These are phyloP conservation scores for Penicillium occitanis DNA, from an alignment of 2,329 filamentous ascomycete genomes.

Conservation along the genomic window DNA sequence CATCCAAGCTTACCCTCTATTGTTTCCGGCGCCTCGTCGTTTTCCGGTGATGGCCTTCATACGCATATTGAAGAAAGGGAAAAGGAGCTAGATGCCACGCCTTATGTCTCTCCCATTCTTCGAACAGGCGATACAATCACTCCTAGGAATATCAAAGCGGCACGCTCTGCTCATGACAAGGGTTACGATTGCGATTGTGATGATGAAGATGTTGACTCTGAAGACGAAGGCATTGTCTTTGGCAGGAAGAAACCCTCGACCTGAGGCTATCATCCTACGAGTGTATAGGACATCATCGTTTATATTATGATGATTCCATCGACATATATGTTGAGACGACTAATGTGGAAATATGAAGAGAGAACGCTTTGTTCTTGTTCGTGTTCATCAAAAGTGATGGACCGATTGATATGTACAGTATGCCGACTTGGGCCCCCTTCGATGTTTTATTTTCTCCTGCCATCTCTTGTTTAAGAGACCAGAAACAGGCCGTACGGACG, in stretches of 20 bases:
- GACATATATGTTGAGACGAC: conserved; percentile 4
- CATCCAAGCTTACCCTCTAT: conserved; percentile 50
- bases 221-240: conserved; percentile 45
- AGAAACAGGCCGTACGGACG: not conserved
- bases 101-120: conserved; percentile 39
- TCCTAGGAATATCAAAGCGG: conserved; percentile 27
- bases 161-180: conserved; percentile 35
- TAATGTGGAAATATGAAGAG: not conserved
- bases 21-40: conserved; percentile 47
- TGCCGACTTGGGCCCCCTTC: not conserved
- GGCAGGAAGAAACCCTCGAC: conserved; percentile 29
- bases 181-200: conserved; percentile 43
- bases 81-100: conserved; percentile 29
- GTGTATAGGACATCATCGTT: not conserved
- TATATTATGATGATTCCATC: not conserved
- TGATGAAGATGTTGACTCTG: conserved; percentile 45
- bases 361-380: not conserved
- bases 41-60: conserved; percentile 41
- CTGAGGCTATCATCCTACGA: not conserved
- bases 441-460: conserved; percentile 2
- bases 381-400: conserved; percentile 6
- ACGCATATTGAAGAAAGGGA: conserved; percentile 29
- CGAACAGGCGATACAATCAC: conserved; percentile 46
- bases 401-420: conserved; percentile 18
- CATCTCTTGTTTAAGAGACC: not conserved